A percentile compares a stretch with the other conserved stretches of the same genome.
Evolutionary conservation across 768 basidiomycete species (phyloP).

Genomic region (Boletus barrowsii): DNA sequence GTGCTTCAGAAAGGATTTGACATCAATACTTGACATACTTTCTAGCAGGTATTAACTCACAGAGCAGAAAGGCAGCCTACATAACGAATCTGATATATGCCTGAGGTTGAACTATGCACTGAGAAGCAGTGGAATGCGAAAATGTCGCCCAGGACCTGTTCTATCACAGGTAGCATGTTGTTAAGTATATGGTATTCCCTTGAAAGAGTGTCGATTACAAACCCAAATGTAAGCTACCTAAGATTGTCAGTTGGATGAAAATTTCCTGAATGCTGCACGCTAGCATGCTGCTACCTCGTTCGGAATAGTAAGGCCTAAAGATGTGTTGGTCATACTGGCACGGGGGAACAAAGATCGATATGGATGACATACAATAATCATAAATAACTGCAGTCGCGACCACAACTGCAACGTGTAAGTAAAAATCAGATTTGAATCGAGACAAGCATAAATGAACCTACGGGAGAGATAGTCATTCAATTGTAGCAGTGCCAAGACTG

Average conservation of each 20-base stretch:
- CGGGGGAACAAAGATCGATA: not conserved
- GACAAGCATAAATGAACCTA: too few species aligned
- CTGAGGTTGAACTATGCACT: not conserved
- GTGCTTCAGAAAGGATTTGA: not conserved
- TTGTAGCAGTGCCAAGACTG: too few species aligned
- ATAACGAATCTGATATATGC: not conserved
- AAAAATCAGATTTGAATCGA: too few species aligned
- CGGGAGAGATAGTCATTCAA: too few species aligned
- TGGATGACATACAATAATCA: too few species aligned
- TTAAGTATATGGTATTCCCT: not conserved
- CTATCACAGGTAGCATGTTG: not conserved
- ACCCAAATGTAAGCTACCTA: slow-evolving; percentile 1
- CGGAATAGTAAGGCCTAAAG: not conserved
- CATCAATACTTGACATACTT: not conserved
- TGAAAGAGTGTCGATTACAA: not conserved
- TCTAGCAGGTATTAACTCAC: not conserved
- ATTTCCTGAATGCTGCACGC: too few species aligned
- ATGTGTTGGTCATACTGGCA: not conserved
- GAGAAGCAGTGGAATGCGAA: not conserved
- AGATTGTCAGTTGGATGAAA: not conserved
- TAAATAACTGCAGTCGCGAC: too few species aligned
- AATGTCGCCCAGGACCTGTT: not conserved
- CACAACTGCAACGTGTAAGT: too few species aligned
- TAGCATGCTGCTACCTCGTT: not conserved
- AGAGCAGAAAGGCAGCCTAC: not conserved